phyloP scores from a whole-genome alignment of 441 rosid genomes.

The Arabidopsis lyrata region DNA sequence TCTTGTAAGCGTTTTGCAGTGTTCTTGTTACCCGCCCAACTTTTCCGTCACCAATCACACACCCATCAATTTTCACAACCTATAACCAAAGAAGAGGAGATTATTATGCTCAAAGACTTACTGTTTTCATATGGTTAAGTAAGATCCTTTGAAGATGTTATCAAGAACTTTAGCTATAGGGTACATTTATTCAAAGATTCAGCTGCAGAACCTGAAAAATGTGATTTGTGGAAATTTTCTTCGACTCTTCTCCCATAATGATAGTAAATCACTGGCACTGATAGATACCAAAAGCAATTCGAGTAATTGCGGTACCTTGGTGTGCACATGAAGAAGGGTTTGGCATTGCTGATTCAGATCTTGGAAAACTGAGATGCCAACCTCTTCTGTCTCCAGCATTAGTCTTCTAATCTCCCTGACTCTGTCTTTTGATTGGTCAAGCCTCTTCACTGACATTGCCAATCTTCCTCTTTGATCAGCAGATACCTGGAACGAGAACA shows the following conservation, averaged over 20 bases:
- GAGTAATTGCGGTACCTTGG: no score
- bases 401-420: conserved; percentile 36
- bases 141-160: not conserved
- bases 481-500: no score
- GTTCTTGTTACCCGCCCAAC: conserved; percentile 68
- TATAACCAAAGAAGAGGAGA: conserved; percentile 30
- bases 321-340: no score
- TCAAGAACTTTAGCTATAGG: not conserved
- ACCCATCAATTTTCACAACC: conserved; percentile 81
- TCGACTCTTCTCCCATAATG: no score
- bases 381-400: no score
- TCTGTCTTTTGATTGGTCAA: conserved; percentile 45
- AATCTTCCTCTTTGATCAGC: no score
- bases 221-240: no score
- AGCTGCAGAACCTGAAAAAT: not conserved
- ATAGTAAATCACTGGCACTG: not conserved
- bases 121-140: no score
- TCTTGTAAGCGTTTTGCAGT: conserved; percentile 65
- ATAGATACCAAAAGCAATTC: conserved; percentile 3
- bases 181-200: not conserved
- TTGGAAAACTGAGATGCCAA: no score
- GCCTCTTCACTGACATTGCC: no score
- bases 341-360: no score
- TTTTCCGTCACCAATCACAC: conserved; percentile 71
- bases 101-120: no score